Evolutionary conservation across 2,329 filamentous ascomycete species (phyloP).

Genomic region (Hypocreales sp.): DNA sequence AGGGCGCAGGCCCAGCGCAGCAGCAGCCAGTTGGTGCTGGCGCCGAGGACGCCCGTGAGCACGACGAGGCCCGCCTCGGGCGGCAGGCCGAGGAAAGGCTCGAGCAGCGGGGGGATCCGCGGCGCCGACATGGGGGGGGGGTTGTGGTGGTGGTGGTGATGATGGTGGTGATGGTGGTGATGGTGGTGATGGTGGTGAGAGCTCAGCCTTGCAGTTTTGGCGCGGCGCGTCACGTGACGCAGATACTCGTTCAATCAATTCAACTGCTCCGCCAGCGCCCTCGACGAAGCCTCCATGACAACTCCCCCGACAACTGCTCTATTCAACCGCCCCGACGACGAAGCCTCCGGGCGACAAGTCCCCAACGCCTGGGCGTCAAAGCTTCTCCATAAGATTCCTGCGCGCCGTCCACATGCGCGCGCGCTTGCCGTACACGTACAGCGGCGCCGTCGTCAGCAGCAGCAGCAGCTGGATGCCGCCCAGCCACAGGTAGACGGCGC

Average conservation of each 20-base stretch:
- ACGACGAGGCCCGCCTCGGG: conserved; percentile 44
- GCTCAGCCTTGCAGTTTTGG: too few species aligned
- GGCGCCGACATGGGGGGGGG: background rate
- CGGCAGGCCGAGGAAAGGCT: conserved; percentile 46
- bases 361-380: too few species aligned
- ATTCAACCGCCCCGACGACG: too few species aligned
- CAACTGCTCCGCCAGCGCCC: too few species aligned
- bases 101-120: conserved; percentile 43
- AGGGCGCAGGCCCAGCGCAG: conserved; percentile 38
- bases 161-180: too few species aligned
- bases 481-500: conserved; percentile 65
- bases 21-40: conserved; percentile 50
- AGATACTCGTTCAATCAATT: too few species aligned
- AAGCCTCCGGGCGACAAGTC: too few species aligned
- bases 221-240: too few species aligned
- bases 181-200: too few species aligned
- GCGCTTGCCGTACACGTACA: conserved; percentile 90
- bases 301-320: too few species aligned
- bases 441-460: conserved; percentile 63
- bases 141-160: too few species aligned
- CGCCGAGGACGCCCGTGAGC: conserved; percentile 51
- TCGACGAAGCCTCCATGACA: too few species aligned
- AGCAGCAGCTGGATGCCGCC: conserved; percentile 73
- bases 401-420: conserved; percentile 88
- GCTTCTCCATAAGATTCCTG: conserved; percentile 74